Evolutionary conservation across 2,329 filamentous ascomycete species (phyloP).

Genomic region (Ceratocystis papillata): DNA sequence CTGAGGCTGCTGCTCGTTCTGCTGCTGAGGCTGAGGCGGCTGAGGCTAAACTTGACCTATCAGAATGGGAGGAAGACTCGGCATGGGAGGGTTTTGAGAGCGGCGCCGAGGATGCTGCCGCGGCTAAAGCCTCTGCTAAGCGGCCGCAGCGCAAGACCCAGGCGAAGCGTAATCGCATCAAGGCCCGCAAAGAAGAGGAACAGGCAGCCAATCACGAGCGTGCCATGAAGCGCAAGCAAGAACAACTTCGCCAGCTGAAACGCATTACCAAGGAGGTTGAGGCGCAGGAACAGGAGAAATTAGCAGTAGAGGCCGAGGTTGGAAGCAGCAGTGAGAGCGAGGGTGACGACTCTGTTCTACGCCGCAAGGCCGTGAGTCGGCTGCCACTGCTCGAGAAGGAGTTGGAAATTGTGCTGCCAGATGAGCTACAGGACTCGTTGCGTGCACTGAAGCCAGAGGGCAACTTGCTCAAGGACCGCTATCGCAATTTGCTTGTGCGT

Average conservation of each 20-base stretch:
- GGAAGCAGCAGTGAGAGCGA: constrained; percentile 42
- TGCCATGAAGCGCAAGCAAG: constrained; percentile 60
- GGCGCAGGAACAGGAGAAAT: constrained; percentile 45
- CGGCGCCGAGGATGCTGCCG: constrained; percentile 53
- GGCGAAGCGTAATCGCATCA: constrained; percentile 74
- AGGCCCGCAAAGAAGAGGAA: constrained; percentile 81
- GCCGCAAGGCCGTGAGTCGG: constrained; percentile 64
- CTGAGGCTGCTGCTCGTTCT: constrained; percentile 57
- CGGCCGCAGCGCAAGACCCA: constrained; percentile 75
- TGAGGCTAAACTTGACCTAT: constrained; percentile 53
- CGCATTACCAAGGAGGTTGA: constrained; percentile 54
- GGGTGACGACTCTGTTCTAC: constrained; percentile 52
- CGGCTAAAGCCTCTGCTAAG: constrained; percentile 60
- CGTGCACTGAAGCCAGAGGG: constrained; percentile 82
- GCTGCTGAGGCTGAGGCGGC: constrained; percentile 66
- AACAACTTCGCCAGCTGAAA: constrained; percentile 61
- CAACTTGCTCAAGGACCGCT: constrained; percentile 86
- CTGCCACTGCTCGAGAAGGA: constrained; percentile 57
- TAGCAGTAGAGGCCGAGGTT: constrained; percentile 31
- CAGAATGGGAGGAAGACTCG: constrained; percentile 74
- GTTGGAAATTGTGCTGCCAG: constrained; percentile 67
- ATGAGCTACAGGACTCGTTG: constrained; percentile 74
- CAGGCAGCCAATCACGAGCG: constrained; percentile 62
- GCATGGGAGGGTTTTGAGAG: constrained; percentile 87
- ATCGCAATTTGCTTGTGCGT: constrained; percentile 75